Conservation (phyloP, 1,139 yeast species). For the Saccharomyces hybrid region DNA sequence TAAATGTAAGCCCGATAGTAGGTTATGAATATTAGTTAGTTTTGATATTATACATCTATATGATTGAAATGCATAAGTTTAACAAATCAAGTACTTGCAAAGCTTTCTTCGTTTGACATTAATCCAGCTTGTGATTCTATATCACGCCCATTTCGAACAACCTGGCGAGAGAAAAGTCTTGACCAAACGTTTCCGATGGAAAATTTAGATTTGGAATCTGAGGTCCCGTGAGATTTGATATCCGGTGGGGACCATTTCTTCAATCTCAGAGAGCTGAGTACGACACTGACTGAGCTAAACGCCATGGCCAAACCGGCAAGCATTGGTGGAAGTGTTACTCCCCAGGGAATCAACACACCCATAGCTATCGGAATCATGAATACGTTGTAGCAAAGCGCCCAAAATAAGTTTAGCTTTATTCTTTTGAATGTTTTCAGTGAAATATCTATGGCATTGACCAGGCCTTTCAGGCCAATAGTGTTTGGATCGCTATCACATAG, state of each 20-base stretch:
- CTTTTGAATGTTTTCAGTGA: constrained; percentile 63
- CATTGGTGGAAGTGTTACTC: constrained; percentile 74
- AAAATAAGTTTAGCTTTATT: constrained; percentile 70
- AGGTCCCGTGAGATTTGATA: constrained; percentile 4
- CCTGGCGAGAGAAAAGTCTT: background rate
- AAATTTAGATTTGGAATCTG: background rate
- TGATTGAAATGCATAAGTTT: background rate
- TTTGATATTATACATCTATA: background rate
- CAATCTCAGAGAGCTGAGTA: constrained; percentile 65
- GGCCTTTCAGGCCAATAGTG: constrained; percentile 49
- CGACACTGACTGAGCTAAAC: constrained; percentile 81
- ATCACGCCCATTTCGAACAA: constrained; percentile 1
- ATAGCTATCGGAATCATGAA: constrained; percentile 93
- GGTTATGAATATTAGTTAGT: background rate
- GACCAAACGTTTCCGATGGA: background rate
- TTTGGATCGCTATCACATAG: constrained; percentile 27
- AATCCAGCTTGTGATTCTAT: constrained; percentile 8
- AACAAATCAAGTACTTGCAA: too few relatives aligned
- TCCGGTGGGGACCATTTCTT: constrained; percentile 51
- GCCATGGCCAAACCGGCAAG: constrained; percentile 95
- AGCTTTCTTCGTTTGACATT: background rate
- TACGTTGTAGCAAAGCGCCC: constrained; percentile 81
- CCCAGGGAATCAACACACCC: constrained; percentile 80
- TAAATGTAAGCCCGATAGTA: background rate
- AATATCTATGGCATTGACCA: constrained; percentile 65